Evolutionary conservation across 352 stramenopile species (phyloP).

Genomic region (Phytophthora constricta): DNA sequence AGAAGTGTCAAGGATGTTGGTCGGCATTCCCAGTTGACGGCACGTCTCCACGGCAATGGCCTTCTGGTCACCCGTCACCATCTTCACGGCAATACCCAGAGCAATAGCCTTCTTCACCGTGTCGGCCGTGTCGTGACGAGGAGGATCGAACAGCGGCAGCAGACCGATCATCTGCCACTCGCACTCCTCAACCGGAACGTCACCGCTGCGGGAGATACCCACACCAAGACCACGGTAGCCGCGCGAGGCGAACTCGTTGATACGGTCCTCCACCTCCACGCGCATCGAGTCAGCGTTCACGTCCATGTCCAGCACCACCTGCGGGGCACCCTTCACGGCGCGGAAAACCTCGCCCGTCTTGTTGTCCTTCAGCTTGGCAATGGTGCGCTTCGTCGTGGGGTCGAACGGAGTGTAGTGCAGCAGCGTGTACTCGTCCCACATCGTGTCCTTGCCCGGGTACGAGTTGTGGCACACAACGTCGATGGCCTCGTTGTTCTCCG

Average conservation of each 20-base stretch:
- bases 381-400: constrained; percentile 91
- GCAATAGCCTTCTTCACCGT: constrained; percentile 93
- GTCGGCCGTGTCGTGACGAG: constrained; percentile 91
- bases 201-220: constrained; percentile 59
- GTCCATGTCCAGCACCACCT: constrained; percentile 91
- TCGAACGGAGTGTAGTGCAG: constrained; percentile 87
- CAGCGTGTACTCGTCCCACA: constrained; percentile 77
- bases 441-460: constrained; percentile 84
- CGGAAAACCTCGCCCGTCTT: constrained; percentile 87
- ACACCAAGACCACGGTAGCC: constrained; percentile 76
- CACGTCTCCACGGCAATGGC: constrained; percentile 94
- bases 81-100: constrained; percentile 94
- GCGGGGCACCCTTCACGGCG: constrained; percentile 92
- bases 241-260: constrained; percentile 82
- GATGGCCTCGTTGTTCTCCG: constrained; percentile 81
- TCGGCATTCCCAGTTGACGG: constrained; percentile 89
- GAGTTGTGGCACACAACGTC: constrained; percentile 77
- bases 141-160: constrained; percentile 93
- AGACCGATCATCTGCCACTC: constrained; percentile 94
- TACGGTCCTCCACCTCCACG: constrained; percentile 74
- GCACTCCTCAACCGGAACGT: constrained; percentile 77
- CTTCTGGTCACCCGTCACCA: constrained; percentile 96
- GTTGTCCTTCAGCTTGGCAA: constrained; percentile 89
- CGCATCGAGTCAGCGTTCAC: constrained; percentile 61
- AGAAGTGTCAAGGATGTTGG: constrained; percentile 82